phyloP scores from a whole-genome alignment of 306 rosid genomes.

The Carpinus viminea region DNA sequence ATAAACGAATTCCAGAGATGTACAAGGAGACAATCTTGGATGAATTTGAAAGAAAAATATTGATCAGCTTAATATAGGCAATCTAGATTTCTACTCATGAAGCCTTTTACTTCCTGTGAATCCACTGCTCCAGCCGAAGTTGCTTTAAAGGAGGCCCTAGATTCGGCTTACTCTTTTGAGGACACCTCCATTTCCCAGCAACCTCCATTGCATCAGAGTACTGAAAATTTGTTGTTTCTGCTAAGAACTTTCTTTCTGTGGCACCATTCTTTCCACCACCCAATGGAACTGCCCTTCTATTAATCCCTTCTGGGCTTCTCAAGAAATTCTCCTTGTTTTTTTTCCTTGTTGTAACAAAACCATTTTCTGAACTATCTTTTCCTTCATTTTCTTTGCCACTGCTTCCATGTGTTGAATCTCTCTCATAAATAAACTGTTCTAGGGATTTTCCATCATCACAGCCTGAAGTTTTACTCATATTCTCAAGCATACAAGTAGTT shows the following conservation, averaged over 20 bases:
- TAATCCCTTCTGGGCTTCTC: slow-evolving; percentile 29
- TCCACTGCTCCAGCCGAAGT: slow-evolving; percentile 86
- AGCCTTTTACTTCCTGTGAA: slow-evolving; percentile 41
- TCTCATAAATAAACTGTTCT: slow-evolving; percentile 7
- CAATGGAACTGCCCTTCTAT: slow-evolving; percentile 19
- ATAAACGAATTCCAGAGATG: no score
- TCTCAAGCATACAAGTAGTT: slow-evolving; percentile 15
- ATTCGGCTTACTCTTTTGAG: slow-evolving; percentile 71
- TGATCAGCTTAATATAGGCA: no score
- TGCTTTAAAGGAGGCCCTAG: slow-evolving; percentile 80
- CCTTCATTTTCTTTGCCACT: slow-evolving; percentile 38
- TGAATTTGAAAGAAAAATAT: no score
- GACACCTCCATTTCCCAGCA: slow-evolving; percentile 86
- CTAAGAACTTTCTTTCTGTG: slow-evolving; percentile 52
- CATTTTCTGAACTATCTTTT: slow-evolving; percentile 29
- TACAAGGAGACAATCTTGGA: no score
- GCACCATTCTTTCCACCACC: slow-evolving; percentile 24
- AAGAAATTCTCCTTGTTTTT: slow-evolving; percentile 36
- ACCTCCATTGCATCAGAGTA: slow-evolving; percentile 37
- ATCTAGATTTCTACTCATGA: no score
- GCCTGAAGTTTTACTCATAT: slow-evolving; percentile 18
- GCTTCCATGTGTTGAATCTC: slow-evolving; percentile 29
- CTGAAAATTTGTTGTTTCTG: slow-evolving; percentile 67
- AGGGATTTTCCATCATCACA: slow-evolving; percentile 14
- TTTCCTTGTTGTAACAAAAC: slow-evolving; percentile 62